Percentiles rank a stretch among this genome's conserved stretches.
Conservation (phyloP, 164 flowering plant genomes). For the Umbellularia californica region DNA sequence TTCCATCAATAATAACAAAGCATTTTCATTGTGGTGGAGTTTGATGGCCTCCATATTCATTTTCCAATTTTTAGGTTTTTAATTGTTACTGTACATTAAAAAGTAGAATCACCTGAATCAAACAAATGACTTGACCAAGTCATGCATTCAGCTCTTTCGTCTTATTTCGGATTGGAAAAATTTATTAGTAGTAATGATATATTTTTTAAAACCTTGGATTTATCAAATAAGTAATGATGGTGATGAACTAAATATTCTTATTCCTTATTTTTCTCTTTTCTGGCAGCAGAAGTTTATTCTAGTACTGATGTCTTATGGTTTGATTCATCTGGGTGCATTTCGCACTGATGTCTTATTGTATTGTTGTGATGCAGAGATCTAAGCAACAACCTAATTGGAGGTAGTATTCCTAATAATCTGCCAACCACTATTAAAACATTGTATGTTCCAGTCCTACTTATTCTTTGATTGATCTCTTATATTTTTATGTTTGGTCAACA, state of each 20-base stretch:
- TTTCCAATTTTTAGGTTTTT: no score
- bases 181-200: no score
- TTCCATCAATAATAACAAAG: no score
- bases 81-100: no score
- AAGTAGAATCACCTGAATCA: no score
- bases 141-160: no score
- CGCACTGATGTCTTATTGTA: conserved; percentile 3
- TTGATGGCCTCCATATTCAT: no score
- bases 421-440: conserved; percentile 60
- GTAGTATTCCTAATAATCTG: conserved; percentile 61
- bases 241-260: background rate
- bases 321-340: background rate
- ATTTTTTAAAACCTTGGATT: background rate
- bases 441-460: conserved; percentile 37
- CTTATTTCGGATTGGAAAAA: background rate
- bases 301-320: no score
- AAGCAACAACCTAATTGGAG: conserved; percentile 85
- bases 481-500: background rate
- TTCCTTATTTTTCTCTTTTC: background rate
- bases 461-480: background rate
- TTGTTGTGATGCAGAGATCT: conserved; percentile 50
- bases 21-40: no score
- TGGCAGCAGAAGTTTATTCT: no score
- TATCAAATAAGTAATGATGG: background rate
- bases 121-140: no score